Percentiles rank a stretch among this genome's conserved stretches.
Conservation (phyloP, 2,329 filamentous ascomycete species). For the Ramularia collo-cygni region DNA sequence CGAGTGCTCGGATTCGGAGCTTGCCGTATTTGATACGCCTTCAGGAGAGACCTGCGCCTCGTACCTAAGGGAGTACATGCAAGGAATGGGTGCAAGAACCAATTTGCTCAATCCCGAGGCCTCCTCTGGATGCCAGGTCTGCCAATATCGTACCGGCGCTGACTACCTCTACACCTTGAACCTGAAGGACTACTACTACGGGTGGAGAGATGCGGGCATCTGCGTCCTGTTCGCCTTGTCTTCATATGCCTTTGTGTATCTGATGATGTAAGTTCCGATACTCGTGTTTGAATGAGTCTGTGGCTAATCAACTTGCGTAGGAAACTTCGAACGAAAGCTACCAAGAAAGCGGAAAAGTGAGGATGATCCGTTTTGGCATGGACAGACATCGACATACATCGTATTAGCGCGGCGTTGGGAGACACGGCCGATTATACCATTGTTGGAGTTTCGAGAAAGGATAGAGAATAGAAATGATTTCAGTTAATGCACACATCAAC, state of each 20-base stretch:
- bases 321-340: constrained; percentile 36
- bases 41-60: constrained; percentile 48
- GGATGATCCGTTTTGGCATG: background rate
- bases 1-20: constrained; percentile 31
- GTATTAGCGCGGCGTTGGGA: too few relatives aligned
- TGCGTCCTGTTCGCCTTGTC: constrained; percentile 45
- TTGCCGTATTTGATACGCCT: constrained; percentile 39
- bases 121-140: constrained; percentile 51
- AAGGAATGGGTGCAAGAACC: constrained; percentile 39
- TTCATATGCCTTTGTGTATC: constrained; percentile 6
- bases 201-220: constrained; percentile 59
- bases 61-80: constrained; percentile 50
- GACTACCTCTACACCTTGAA: constrained; percentile 57
- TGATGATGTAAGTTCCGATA: constrained; percentile 8
- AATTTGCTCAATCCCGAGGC: constrained; percentile 54
- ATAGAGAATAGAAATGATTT: too few relatives aligned
- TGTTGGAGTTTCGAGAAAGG: too few relatives aligned
- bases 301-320: too few relatives aligned
- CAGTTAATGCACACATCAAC: too few relatives aligned
- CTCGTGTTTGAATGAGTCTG: too few relatives aligned
- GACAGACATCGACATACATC: too few relatives aligned
- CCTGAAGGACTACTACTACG: constrained; percentile 53
- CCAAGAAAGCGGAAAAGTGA: constrained; percentile 33
- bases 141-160: constrained; percentile 50
- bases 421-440: too few relatives aligned